Evolutionary conservation across 352 stramenopile species (phyloP).

Genomic region (Paralagenidium karlingii): DNA sequence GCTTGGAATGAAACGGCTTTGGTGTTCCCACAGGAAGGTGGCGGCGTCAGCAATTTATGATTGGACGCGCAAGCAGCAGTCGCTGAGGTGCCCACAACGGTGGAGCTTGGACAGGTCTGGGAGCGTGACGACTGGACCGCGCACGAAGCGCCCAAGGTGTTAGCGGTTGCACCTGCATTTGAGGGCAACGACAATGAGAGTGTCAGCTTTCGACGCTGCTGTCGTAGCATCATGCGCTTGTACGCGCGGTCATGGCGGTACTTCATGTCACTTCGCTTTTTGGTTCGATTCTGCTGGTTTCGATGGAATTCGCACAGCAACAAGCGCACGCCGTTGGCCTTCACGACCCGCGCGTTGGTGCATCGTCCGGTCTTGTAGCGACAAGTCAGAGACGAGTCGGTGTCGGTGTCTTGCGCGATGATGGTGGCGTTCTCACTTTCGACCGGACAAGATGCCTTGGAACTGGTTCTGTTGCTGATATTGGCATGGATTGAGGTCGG

Average conservation of each 20-base stretch:
- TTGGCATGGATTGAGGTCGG: too few relatives aligned
- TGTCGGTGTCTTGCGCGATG: too few relatives aligned
- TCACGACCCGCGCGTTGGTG: conserved; percentile 49
- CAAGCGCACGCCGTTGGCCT: conserved; percentile 57
- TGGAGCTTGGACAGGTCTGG: neutral
- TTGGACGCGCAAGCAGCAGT: neutral
- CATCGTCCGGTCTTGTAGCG: conserved; percentile 76
- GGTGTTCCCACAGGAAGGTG: neutral
- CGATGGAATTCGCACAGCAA: conserved; percentile 75
- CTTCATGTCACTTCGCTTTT: conserved; percentile 78
- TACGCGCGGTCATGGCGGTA: conserved; percentile 50
- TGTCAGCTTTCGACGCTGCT: conserved; percentile 2
- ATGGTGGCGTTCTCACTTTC: too few relatives aligned
- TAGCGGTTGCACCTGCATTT: neutral
- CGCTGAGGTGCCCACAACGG: neutral
- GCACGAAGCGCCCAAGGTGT: neutral
- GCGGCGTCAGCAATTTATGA: neutral
- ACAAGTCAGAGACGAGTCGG: too few relatives aligned
- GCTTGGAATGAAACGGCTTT: neutral
- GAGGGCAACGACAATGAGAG: too few relatives aligned
- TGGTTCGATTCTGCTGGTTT: conserved; percentile 75
- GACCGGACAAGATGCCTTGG: too few relatives aligned
- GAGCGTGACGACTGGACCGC: neutral
- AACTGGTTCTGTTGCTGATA: too few relatives aligned
- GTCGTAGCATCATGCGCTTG: conserved; percentile 28